Evolutionary conservation across 257 asterid species (phyloP).

Genomic region (Salvia miltiorrhiza): DNA sequence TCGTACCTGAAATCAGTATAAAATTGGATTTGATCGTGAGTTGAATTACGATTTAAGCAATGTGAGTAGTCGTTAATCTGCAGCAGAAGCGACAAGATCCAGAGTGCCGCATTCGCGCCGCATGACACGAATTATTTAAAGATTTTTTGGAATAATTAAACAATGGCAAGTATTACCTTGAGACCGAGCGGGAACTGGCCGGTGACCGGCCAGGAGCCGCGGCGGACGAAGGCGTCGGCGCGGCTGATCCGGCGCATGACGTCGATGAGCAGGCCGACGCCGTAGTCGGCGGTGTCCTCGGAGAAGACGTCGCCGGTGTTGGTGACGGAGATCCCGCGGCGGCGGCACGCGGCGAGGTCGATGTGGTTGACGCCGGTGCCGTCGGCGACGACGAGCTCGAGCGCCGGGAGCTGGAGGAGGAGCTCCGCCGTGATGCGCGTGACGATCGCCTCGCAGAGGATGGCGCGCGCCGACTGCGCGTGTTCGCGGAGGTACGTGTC

Average conservation of each 20-base stretch:
- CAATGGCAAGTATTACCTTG: no score
- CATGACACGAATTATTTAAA: not conserved
- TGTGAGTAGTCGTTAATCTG: not conserved
- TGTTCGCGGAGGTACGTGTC: not conserved
- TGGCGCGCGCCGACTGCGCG: constrained; percentile 8
- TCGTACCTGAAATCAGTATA: not conserved
- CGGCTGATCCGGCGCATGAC: constrained; percentile 2
- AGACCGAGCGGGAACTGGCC: not conserved
- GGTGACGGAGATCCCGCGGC: constrained; percentile 13
- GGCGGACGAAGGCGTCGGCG: constrained; percentile 5
- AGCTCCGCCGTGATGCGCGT: constrained; percentile 5
- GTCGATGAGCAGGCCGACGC: constrained; percentile 14
- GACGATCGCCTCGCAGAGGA: constrained; percentile 14
- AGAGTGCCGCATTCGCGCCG: not conserved
- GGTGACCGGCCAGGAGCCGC: constrained; percentile 8
- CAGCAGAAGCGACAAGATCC: not conserved
- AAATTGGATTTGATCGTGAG: no score
- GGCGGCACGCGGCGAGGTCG: constrained; percentile 1
- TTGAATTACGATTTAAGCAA: not conserved
- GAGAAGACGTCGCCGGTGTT: constrained; percentile 22
- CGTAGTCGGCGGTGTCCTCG: constrained; percentile 18
- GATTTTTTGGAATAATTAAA: no score
- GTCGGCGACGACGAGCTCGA: constrained; percentile 10
- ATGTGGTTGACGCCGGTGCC: constrained; percentile 16
- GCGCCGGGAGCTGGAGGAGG: constrained; percentile 10